Conservation (phyloP, 2,329 filamentous ascomycete genomes). For the Epicoccum sorghinum region DNA sequence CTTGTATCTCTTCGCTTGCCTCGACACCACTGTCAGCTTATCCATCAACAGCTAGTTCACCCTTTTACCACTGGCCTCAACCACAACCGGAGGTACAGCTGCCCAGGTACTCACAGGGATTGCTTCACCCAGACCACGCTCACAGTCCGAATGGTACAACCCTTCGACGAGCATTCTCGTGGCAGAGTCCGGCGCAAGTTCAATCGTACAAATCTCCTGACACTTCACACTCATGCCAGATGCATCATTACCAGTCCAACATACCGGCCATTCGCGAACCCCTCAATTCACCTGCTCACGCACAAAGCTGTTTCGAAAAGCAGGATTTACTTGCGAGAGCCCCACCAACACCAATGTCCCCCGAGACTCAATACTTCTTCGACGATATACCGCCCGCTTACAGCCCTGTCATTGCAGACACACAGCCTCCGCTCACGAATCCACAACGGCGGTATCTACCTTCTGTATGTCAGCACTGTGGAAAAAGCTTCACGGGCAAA, state of each 20-base stretch:
- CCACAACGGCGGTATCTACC: neutral
- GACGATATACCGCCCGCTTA: slow-evolving; percentile 1
- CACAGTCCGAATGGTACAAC: no score
- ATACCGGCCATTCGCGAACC: no score
- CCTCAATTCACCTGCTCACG: neutral
- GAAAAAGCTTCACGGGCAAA: slow-evolving; percentile 5
- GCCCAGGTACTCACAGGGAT: neutral
- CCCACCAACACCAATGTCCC: neutral
- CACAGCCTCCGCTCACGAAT: neutral
- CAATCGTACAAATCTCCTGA: neutral
- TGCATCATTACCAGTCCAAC: neutral
- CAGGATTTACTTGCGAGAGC: neutral
- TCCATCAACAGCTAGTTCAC: neutral
- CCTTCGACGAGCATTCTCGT: neutral
- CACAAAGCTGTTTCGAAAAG: neutral
- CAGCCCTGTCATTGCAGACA: neutral
- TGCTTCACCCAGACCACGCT: neutral
- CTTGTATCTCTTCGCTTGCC: neutral
- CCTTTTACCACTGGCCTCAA: neutral
- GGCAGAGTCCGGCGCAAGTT: neutral
- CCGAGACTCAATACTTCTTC: neutral
- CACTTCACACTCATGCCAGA: neutral
- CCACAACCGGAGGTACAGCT: neutral
- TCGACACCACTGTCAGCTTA: slow-evolving; percentile 4
- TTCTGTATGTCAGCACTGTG: neutral